Conservation (phyloP, 2,329 filamentous ascomycete species). For the Amauroascus niger region DNA sequence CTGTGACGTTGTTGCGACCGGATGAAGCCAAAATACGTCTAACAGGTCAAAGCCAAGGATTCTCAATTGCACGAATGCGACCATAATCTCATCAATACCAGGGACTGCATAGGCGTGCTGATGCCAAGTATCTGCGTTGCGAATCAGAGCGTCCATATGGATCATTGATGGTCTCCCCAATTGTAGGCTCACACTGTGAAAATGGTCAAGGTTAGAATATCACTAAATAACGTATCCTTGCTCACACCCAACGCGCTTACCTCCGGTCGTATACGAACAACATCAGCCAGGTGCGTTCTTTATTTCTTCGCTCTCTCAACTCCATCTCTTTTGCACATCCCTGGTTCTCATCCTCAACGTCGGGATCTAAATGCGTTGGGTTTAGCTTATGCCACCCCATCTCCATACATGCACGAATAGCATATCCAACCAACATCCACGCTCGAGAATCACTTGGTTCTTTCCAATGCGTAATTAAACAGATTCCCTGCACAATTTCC, state of each 20-base stretch:
- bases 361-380: slow-evolving; percentile 15
- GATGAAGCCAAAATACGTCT: slow-evolving; percentile 20
- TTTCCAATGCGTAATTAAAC: slow-evolving; percentile 35
- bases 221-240: not conserved
- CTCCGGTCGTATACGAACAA: slow-evolving; percentile 36
- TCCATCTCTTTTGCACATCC: slow-evolving; percentile 13
- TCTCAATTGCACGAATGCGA: slow-evolving; percentile 32
- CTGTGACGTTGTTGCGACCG: slow-evolving; percentile 13
- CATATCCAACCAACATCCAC: slow-evolving; percentile 35
- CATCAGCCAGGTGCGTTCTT: slow-evolving; percentile 33
- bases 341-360: not conserved
- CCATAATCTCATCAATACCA: slow-evolving; percentile 29
- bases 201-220: not conserved
- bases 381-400: slow-evolving; percentile 22
- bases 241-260: slow-evolving; percentile 18
- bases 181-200: slow-evolving; percentile 33
- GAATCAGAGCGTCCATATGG: slow-evolving; percentile 31
- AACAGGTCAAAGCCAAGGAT: slow-evolving; percentile 31
- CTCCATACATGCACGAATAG: slow-evolving; percentile 36
- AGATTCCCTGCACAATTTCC: slow-evolving; percentile 34
- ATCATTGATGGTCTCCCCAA: slow-evolving; percentile 39
- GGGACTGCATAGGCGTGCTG: slow-evolving; percentile 23
- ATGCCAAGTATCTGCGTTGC: slow-evolving; percentile 32
- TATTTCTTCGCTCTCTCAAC: slow-evolving; percentile 27
- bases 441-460: slow-evolving; percentile 35